Evolutionary conservation across 2,329 filamentous ascomycete genomes (phyloP).

Genomic region (Arthrobotrys musiformis): DNA sequence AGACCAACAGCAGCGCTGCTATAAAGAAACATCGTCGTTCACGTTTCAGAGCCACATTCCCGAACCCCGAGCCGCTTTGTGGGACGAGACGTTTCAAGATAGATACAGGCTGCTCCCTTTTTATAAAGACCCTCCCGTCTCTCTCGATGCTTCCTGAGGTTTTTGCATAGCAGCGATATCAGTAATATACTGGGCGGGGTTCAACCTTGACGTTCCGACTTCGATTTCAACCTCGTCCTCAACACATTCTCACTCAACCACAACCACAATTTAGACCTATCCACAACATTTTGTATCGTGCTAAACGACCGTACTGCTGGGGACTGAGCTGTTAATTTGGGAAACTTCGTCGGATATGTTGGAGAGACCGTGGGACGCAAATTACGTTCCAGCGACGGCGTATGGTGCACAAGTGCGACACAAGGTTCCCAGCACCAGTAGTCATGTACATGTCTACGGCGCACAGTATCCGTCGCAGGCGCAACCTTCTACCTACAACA

Average conservation of each 20-base stretch:
- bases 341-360: constrained; percentile 51
- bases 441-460: constrained; percentile 49
- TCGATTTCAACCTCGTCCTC: constrained; percentile 16
- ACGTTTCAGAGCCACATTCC: constrained; percentile 56
- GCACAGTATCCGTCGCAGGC: constrained; percentile 54
- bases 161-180: constrained; percentile 2
- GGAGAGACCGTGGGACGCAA: constrained; percentile 56
- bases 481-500: constrained; percentile 46
- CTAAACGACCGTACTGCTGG: constrained; percentile 28
- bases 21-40: constrained; percentile 49
- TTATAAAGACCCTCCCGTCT: constrained; percentile 31
- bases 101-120: constrained; percentile 14
- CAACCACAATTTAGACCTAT: constrained; percentile 15
- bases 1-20: constrained; percentile 35
- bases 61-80: constrained; percentile 55
- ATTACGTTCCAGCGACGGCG: constrained; percentile 55
- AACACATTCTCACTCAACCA: constrained; percentile 39
- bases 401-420: constrained; percentile 55
- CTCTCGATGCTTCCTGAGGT: constrained; percentile 11
- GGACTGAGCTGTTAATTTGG: constrained; percentile 44
- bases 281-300: background rate
- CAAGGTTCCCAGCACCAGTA: constrained; percentile 53
- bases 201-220: constrained; percentile 1
- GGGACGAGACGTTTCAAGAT: constrained; percentile 54
- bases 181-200: constrained; percentile 27